Base-by-base conservation (phyloP, 2,329 filamentous ascomycete species). In the Pseudogymnoascus sp. region DNA sequence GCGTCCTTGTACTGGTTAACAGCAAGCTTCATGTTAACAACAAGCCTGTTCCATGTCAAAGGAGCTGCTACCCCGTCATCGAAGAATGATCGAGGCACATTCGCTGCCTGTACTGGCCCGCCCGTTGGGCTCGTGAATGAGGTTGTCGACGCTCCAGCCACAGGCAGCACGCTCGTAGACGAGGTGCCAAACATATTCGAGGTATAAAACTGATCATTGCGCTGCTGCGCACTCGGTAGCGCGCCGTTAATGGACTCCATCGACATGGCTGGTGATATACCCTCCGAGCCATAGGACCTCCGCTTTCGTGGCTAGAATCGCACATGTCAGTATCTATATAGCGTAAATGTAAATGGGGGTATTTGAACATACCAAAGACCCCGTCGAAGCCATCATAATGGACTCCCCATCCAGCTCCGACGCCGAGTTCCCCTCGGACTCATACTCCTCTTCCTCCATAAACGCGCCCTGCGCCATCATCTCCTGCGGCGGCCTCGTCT, bases 1-100 rank as follows among this genome's bases (percentile, higher is more conserved):
- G 90, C 89, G 67, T 95, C 89, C 50, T 92, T 85, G 74, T 97
- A 99, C 61, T 87, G 84, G 68, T 97, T 92, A 63, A 99, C 88
- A 1, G 93, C 90, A 66, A 85, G 83, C 69, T 90, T 91, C 90
- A 97, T 97, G 71, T 96, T 96, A 62, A 92, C 86, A 5, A 97
- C 87, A 60, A 99, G 84, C 17, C 88, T 81, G 68, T 88, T 90
- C 94, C 94, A 99, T 9, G 91, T 95, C 57, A 96, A 78, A 5
- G 90, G 86, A 8, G 89, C 83, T 3, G 87, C 85, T 58, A 85
- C 84, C n/a, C 87, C 87, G 71, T 97, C 92, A 68, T 97, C 92
- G 70, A 96, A 94, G 76, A 96, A 96, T 59, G 89, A 91, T 63
- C 86, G 86, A 35, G 91, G 89, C 63, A 92, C 84, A 4, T 80